phyloP scores from a whole-genome alignment of 495 filamentous ascomycete species.

The Delitschia confertaspora region DNA sequence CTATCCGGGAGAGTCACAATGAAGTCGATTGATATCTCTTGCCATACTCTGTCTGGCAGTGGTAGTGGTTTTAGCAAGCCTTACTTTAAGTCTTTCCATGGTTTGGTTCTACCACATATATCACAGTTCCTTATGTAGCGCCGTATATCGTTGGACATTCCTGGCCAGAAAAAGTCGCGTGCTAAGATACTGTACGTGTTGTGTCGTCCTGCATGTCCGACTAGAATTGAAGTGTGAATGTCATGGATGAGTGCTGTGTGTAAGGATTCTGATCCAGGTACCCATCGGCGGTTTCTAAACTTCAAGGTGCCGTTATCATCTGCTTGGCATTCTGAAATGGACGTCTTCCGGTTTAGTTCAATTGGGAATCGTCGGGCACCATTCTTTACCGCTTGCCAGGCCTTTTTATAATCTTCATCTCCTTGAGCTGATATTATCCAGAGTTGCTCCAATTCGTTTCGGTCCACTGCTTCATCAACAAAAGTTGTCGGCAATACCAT shows the following conservation, averaged over 20 bases:
- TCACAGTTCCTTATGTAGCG: slow-evolving; percentile 14
- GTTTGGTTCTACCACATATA: slow-evolving; percentile 14
- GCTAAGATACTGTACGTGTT: slow-evolving; percentile 2
- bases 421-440: neutral
- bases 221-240: slow-evolving; percentile 3
- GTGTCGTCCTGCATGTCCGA: slow-evolving; percentile 7
- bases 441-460: neutral
- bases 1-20: neutral
- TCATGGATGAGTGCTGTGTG: neutral
- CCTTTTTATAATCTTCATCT: neutral
- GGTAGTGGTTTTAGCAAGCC: slow-evolving; percentile 23
- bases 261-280: neutral
- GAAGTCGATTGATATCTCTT: neutral
- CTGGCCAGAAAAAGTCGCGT: slow-evolving; percentile 11
- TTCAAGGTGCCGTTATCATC: neutral
- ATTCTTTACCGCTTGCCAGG: neutral
- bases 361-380: neutral
- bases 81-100: slow-evolving; percentile 7
- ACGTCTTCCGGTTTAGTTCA: neutral
- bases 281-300: neutral
- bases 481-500: neutral
- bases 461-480: neutral
- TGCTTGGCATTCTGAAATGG: neutral
- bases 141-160: slow-evolving; percentile 10
- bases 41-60: slow-evolving; percentile 19